These are phyloP conservation scores for Leccinum truebloodii DNA, from an alignment of 768 basidiomycete genomes.

Conservation along the genomic window DNA sequence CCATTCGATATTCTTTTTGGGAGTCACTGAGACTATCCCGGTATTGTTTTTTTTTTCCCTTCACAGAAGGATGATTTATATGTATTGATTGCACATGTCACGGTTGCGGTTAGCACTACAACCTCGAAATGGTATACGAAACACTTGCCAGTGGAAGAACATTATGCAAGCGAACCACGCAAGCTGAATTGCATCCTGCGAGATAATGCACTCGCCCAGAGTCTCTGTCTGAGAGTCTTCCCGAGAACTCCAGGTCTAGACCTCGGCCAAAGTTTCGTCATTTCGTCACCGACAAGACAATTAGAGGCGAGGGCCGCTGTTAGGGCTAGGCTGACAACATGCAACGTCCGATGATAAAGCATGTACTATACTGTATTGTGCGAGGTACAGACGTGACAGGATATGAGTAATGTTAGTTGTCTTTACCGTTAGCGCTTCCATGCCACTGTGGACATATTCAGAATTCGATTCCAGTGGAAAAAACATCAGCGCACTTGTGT, in stretches of 20 bases:
- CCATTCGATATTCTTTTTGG: conserved; percentile 62
- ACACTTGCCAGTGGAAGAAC: conserved; percentile 42
- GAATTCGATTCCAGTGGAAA: too few relatives aligned
- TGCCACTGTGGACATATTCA: conserved; percentile 35
- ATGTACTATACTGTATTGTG: conserved; percentile 19
- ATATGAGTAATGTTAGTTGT: conserved; percentile 14
- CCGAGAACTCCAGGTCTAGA: conserved; percentile 30
- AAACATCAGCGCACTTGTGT: too few relatives aligned
- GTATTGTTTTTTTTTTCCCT: conserved; percentile 36
- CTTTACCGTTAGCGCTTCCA: conserved; percentile 43
- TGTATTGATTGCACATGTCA: conserved; percentile 27
- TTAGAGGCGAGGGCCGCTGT: background rate
- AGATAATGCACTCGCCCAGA: conserved; percentile 46
- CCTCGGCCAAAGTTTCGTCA: background rate
- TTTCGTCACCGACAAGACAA: background rate
- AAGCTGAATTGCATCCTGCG: conserved; percentile 46
- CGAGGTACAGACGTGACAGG: conserved; percentile 30
- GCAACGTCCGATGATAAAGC: conserved; percentile 10
- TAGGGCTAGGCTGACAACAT: conserved; percentile 9
- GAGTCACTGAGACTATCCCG: conserved; percentile 64
- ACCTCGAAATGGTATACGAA: conserved; percentile 64
- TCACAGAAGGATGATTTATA: background rate
- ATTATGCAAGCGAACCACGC: conserved; percentile 42
- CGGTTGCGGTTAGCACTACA: conserved; percentile 49
- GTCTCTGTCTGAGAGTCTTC: conserved; percentile 37